A percentile compares a stretch with the other conserved stretches of the same genome.
Evolutionary conservation across 345 rosid genomes (phyloP).

Genomic region (Carallia brachiata): DNA sequence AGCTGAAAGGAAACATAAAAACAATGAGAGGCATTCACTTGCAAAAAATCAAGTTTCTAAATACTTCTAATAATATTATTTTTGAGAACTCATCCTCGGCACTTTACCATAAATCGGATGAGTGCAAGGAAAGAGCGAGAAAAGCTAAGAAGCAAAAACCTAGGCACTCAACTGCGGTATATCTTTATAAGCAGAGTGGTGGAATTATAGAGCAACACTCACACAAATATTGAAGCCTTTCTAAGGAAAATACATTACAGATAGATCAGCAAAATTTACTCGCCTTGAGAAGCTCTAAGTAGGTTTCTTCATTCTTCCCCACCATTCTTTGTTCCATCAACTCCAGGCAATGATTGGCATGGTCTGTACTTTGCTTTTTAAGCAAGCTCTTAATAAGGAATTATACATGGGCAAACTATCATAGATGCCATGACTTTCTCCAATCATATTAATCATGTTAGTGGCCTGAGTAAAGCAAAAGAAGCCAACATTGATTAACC

Average conservation of each 20-base stretch:
- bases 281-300: slow-evolving; percentile 75
- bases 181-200: background rate
- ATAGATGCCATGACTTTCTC: slow-evolving; percentile 46
- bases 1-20: slow-evolving; percentile 48
- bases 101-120: background rate
- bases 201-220: background rate
- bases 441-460: slow-evolving; percentile 45
- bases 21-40: background rate
- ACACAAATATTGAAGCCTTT: background rate
- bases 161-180: background rate
- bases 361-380: slow-evolving; percentile 28
- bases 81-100: no score
- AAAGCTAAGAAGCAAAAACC: background rate
- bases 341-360: slow-evolving; percentile 69
- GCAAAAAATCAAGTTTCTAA: background rate
- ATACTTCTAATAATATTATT: no score
- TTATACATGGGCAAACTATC: slow-evolving; percentile 55
- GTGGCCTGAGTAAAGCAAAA: slow-evolving; percentile 56
- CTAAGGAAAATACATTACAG: slow-evolving; percentile 3
- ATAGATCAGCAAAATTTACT: slow-evolving; percentile 18
- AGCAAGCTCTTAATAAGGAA: slow-evolving; percentile 58
- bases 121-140: background rate
- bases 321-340: slow-evolving; percentile 63
- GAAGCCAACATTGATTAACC: background rate
- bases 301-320: slow-evolving; percentile 76